Evolutionary conservation across 2,329 filamentous ascomycete species (phyloP).

Genomic region (Stenocarpella maydis): DNA sequence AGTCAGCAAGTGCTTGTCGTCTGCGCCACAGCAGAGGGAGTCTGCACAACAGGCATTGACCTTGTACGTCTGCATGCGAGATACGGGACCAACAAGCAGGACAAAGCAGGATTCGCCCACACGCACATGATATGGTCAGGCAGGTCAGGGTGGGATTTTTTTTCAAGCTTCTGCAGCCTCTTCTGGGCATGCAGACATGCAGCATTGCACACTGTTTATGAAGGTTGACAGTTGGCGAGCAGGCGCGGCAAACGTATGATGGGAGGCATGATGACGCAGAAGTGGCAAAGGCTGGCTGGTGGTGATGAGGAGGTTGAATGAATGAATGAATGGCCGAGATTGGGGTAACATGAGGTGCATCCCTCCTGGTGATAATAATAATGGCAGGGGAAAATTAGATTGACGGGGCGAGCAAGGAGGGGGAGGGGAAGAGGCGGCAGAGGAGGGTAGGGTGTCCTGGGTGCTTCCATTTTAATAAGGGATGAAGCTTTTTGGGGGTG

Average conservation of each 20-base stretch:
- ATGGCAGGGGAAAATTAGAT: slow-evolving; percentile 28
- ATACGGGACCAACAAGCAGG: slow-evolving; percentile 9
- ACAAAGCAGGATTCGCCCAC: slow-evolving; percentile 10
- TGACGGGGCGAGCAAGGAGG: slow-evolving; percentile 4
- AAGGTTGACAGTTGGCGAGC: no score
- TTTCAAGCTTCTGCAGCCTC: slow-evolving; percentile 3
- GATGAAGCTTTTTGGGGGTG: slow-evolving; percentile 13
- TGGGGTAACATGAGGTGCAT: slow-evolving; percentile 2
- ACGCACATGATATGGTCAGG: neutral
- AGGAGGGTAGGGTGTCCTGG: slow-evolving; percentile 4
- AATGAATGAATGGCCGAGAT: neutral
- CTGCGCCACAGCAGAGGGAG: neutral
- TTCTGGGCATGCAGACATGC: neutral
- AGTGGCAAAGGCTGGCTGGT: neutral
- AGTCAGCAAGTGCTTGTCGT: slow-evolving; percentile 9
- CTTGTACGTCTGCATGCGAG: slow-evolving; percentile 11
- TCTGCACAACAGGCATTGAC: slow-evolving; percentile 22
- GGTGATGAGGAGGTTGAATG: neutral
- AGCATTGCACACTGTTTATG: no score
- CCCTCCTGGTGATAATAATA: slow-evolving; percentile 23
- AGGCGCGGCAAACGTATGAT: neutral
- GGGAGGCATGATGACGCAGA: neutral
- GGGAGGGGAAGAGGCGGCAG: neutral
- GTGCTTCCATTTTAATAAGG: slow-evolving; percentile 28
- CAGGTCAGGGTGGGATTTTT: neutral